Evolutionary conservation across 1,284 basidiomycete species (phyloP), one percentile per base, ranked within the genome.

Genomic region (Phenoliferia sp.): DNA sequence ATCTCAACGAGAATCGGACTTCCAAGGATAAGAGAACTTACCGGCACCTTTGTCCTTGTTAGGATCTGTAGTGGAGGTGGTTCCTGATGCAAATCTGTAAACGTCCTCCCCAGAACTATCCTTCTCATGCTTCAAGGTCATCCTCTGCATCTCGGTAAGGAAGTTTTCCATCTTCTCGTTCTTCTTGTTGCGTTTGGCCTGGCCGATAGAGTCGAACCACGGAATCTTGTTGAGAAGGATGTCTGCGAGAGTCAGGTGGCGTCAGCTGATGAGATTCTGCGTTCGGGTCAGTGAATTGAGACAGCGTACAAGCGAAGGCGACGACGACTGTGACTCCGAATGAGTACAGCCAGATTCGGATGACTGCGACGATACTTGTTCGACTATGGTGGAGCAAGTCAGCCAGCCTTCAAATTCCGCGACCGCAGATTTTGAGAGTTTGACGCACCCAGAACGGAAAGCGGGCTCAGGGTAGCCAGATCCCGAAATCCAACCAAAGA

Each of bases 401-500:
- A 44, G 39, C 39, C 12, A 44, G 22, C 12, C 39, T 22, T 44
- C 39, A 44, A 22, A 22, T 22, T 44, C 12, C 39, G 39, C 39
- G 12, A 44, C 12, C 39, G 12, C 39, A 22, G 12, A 12, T 22
- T 44, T 44, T 22, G 12, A 22, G 80, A 78, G 59, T 44, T 44
- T 12, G 12, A 44, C 39, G 39, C 39, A 44, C 39, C 39, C 39
- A 12, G 39, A 44, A 12, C 39, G 39, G 22, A 44, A 44, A 12
- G 39, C 39, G 22, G 39, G 39, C 39, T 44, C 39, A 44, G 39
- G 39, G 39, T 44, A 44, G 12, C 39, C 39, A 12, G 39, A 44
- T 12, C 83, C 83, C 57, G 81, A 82, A 62, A 85, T 77, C 84
- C 84, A 85, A 59, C 84, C 84, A 73, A 82, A 85, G 57, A 83